These are phyloP conservation scores for Russula vinacea DNA, from an alignment of 768 basidiomycete genomes.

Conservation along the genomic window DNA sequence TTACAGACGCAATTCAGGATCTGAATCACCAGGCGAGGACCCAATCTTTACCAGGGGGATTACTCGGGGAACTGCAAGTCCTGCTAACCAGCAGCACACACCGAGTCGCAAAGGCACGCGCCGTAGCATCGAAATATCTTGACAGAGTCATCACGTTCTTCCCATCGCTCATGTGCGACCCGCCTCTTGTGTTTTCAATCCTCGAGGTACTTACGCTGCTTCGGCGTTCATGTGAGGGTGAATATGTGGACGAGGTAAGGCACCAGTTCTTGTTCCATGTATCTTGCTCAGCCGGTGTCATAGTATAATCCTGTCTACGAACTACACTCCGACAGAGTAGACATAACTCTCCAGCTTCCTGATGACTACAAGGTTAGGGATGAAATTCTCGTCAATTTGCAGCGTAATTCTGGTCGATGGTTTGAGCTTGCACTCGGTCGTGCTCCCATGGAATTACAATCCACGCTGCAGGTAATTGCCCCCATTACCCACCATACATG, in stretches of 20 bases:
- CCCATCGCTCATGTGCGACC: constrained; percentile 92
- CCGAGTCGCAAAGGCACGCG: constrained; percentile 75
- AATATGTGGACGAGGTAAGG: constrained; percentile 83
- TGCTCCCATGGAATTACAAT: constrained; percentile 89
- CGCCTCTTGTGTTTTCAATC: constrained; percentile 80
- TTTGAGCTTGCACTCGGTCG: constrained; percentile 82
- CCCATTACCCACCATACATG: background rate
- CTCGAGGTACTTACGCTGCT: constrained; percentile 89
- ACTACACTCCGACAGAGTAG: constrained; percentile 74
- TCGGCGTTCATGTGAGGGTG: constrained; percentile 84
- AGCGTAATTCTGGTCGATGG: constrained; percentile 76
- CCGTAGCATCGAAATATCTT: constrained; percentile 78
- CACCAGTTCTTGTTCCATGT: constrained; percentile 4
- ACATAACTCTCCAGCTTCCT: constrained; percentile 72
- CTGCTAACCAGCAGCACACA: constrained; percentile 80
- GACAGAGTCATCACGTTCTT: constrained; percentile 85
- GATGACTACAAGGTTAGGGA: constrained; percentile 85
- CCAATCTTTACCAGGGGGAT: constrained; percentile 66
- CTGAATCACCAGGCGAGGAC: constrained; percentile 72
- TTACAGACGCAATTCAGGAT: constrained; percentile 67
- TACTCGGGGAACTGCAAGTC: constrained; percentile 71
- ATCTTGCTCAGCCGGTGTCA: background rate
- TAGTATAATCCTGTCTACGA: constrained; percentile 88
- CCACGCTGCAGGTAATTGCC: constrained; percentile 75
- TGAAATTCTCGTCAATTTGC: constrained; percentile 73